Conservation (phyloP, 331 rosid genomes). For the Spiraea crenata region DNA sequence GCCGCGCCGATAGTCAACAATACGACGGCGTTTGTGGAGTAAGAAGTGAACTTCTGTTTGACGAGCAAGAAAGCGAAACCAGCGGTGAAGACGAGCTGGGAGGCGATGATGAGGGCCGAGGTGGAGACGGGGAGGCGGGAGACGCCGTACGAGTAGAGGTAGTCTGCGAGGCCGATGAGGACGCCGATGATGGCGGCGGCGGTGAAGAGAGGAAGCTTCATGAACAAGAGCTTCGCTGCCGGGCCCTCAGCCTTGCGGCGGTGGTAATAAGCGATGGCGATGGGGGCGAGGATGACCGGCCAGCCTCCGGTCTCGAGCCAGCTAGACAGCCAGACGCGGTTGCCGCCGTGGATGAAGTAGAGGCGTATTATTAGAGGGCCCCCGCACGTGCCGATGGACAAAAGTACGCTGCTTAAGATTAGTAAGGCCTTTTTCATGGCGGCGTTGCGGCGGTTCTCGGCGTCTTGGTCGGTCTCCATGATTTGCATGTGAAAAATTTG, state of each 20-base stretch:
- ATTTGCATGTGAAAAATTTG: neutral
- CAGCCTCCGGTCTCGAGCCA: slow-evolving; percentile 63
- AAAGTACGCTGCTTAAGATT: slow-evolving; percentile 40
- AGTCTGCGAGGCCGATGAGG: slow-evolving; percentile 70
- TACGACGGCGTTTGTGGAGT: slow-evolving; percentile 51
- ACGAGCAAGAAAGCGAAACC: slow-evolving; percentile 68
- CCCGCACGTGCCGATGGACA: slow-evolving; percentile 51
- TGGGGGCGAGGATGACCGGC: slow-evolving; percentile 55
- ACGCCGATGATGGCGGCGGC: slow-evolving; percentile 57
- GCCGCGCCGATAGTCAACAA: slow-evolving; percentile 62
- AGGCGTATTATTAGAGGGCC: slow-evolving; percentile 76
- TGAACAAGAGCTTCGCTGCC: slow-evolving; percentile 22
- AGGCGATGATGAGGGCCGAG: slow-evolving; percentile 50
- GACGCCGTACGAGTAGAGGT: slow-evolving; percentile 68
- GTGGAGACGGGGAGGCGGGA: slow-evolving; percentile 79
- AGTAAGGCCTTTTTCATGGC: slow-evolving; percentile 40
- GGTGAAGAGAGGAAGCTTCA: slow-evolving; percentile 37
- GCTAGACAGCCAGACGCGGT: slow-evolving; percentile 73
- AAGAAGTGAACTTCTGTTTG: slow-evolving; percentile 65
- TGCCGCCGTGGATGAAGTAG: slow-evolving; percentile 80
- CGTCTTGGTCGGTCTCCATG: slow-evolving; percentile 11
- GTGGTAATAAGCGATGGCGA: slow-evolving; percentile 30
- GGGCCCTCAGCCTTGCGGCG: slow-evolving; percentile 20
- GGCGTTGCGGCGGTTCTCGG: slow-evolving; percentile 10
- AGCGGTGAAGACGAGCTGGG: slow-evolving; percentile 83